Percentiles rank a stretch among this genome's conserved stretches.
Conservation (phyloP, 2,329 filamentous ascomycete species). For the Aspergillus melleus region DNA sequence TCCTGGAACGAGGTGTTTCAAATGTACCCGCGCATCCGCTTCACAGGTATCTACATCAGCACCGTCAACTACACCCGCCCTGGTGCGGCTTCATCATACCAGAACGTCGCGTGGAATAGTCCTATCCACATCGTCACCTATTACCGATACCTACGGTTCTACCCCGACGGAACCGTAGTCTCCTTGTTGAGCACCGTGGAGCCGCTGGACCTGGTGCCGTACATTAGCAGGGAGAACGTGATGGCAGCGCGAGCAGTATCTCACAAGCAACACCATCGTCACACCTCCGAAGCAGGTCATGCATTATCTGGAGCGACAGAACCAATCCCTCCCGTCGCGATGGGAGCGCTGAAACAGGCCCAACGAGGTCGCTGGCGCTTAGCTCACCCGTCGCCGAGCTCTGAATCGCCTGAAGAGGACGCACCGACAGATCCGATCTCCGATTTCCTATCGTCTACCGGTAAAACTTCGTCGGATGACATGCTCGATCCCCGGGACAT, state of each 20-base stretch:
- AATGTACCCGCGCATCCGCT: conserved; percentile 79
- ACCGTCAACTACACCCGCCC: conserved; percentile 93
- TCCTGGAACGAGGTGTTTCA: conserved; percentile 73
- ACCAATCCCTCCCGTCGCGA: conserved; percentile 39
- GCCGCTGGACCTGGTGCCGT: conserved; percentile 82
- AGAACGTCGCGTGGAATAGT: conserved; percentile 71
- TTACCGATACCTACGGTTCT: conserved; percentile 94
- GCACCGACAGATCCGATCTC: conserved; percentile 37
- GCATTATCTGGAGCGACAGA: conserved; percentile 26
- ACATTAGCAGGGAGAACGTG: conserved; percentile 72
- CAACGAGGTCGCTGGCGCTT: conserved; percentile 66
- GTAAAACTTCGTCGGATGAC: conserved; percentile 16
- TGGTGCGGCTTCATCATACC: conserved; percentile 67
- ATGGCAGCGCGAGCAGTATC: conserved; percentile 34
- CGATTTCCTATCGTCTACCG: conserved; percentile 18
- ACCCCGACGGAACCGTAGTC: conserved; percentile 81
- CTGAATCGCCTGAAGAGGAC: conserved; percentile 19
- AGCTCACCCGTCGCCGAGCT: conserved; percentile 48
- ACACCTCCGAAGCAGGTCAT: conserved; percentile 44
- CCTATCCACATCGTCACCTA: conserved; percentile 97
- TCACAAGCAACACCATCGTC: conserved; percentile 37
- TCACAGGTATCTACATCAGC: conserved; percentile 94
- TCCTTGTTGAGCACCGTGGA: conserved; percentile 78
- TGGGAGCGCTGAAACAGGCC: conserved; percentile 67
- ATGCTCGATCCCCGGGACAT: conserved; percentile 57